Base-by-base conservation (phyloP, 148 eudicot species). In the Talinum fruticosum region DNA sequence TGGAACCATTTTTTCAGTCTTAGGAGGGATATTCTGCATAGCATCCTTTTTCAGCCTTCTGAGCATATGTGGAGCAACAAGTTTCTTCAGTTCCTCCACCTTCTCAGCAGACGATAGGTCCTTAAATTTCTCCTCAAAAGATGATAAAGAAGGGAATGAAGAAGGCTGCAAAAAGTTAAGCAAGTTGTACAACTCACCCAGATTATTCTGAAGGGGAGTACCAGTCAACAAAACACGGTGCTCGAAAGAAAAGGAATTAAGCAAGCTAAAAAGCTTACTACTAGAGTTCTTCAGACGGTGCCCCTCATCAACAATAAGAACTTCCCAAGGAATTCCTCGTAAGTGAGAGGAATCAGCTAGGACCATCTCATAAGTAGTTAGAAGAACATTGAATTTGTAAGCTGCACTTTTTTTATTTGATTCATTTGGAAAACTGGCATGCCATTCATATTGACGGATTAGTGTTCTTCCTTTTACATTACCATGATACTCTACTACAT, bases 31-130 rank as follows among this genome's bases (percentile, higher is more conserved):
- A 82, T 96, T 91, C 86, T 91, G 91, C 99, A 93, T 93, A 6
- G 97, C 97, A 82, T 96, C 99, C 76, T 93, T 93, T 81, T 96
- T 96, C 76, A 96, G 90, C 85, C 99, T 89, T 66, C 97, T 90
- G 66, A 96, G 99, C 99, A 96, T 96, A 78, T 96, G 99, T 10
- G 99, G 99, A 80, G 97, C 89, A 72, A 96, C 99, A 75, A 93
- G 94, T 84, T 91, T 96, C 86, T 96, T 96, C 85, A 96, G 81
- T 71, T 96, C 99, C 45, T 96, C 99, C 59, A 93, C 97, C 85
- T 92, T 93, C 80, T 90, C 97, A 32, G 99, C 87, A 75, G 89
- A 88, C 23, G 97, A 86, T 30, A 96, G 92, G 82, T 91, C 99
- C 81, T 80, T 86, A 79, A 96, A 96, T n/a, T 90, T 93, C 87